These are phyloP conservation scores for Citrus sp. DNA, from an alignment of 345 rosid species.

Conservation along the genomic window DNA sequence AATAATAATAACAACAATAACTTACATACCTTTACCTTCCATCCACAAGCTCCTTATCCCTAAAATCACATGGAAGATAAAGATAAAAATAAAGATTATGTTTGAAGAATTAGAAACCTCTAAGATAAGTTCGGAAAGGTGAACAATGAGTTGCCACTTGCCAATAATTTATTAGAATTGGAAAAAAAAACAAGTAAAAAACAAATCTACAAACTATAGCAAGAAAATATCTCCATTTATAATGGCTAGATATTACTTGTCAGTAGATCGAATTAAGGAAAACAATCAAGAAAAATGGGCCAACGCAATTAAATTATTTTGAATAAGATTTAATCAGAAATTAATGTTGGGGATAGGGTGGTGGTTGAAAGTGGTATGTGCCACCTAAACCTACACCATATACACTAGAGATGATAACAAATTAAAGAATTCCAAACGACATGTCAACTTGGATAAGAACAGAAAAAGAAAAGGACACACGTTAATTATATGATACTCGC, in stretches of 20 bases:
- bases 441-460: conserved; percentile 12
- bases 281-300: background rate
- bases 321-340: too few species aligned
- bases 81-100: background rate
- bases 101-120: background rate
- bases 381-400: too few species aligned
- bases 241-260: background rate
- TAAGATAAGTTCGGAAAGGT: background rate
- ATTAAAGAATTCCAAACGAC: background rate
- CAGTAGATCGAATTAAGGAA: background rate
- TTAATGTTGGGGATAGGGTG: background rate
- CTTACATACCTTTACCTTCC: background rate
- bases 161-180: too few species aligned
- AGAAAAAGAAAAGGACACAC: background rate
- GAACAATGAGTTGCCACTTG: background rate
- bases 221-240: background rate
- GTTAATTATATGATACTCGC: conserved; percentile 7
- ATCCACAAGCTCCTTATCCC: background rate
- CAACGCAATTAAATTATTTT: background rate
- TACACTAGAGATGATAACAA: too few species aligned
- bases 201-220: background rate
- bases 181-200: too few species aligned
- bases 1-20: too few species aligned
- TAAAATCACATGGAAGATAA: background rate
- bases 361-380: background rate